Conservation (phyloP, 139 green algal species). For the Chlamydomonas schloesseri region DNA sequence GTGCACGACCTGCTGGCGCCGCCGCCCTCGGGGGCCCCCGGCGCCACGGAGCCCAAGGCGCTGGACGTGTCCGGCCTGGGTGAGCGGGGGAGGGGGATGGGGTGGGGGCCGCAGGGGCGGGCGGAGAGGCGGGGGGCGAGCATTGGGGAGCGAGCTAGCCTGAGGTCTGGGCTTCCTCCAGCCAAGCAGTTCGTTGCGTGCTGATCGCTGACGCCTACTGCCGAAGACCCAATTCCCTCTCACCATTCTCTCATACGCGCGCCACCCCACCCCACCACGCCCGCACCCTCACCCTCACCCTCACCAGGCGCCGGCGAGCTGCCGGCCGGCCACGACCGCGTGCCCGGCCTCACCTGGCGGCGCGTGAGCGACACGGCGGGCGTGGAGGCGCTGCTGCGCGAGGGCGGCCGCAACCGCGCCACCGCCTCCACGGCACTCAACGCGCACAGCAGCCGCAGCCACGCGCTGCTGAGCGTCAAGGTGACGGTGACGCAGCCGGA, state of each 20-base stretch:
- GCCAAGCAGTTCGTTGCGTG: no score
- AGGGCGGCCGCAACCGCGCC: conserved; percentile 57
- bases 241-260: no score
- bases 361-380: conserved; percentile 21
- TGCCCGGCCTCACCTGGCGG: conserved; percentile 51
- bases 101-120: no score
- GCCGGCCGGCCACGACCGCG: conserved; percentile 53
- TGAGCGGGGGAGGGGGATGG: background rate
- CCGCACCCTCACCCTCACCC: background rate
- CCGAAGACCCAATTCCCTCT: no score
- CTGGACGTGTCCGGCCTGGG: conserved; percentile 64
- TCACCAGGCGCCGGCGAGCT: conserved; percentile 56
- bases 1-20: conserved; percentile 74
- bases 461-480: conserved; percentile 80
- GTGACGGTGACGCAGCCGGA: conserved; percentile 58
- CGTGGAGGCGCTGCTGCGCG: conserved; percentile 53
- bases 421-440: conserved; percentile 83
- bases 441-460: conserved; percentile 73
- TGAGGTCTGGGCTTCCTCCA: no score
- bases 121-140: no score
- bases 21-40: background rate
- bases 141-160: no score
- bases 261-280: no score
- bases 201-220: no score
- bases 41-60: background rate